A percentile compares a stretch with the other conserved stretches of the same genome.
Evolutionary conservation across 2,329 filamentous ascomycete species (phyloP).

Genomic region (Monosporascus sp.): DNA sequence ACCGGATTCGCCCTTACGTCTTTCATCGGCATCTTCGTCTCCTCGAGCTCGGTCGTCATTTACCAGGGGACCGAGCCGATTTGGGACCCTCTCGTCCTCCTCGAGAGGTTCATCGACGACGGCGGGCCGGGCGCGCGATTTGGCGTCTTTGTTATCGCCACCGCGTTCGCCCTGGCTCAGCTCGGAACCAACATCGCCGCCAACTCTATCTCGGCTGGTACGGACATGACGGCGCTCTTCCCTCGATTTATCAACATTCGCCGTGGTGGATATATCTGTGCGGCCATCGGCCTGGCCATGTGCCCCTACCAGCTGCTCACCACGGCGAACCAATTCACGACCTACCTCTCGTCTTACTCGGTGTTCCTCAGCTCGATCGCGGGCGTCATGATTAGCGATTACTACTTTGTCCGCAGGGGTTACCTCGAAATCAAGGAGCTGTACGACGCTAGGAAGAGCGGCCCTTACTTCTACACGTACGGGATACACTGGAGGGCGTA

Average conservation of each 20-base stretch:
- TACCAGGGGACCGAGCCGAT: constrained; percentile 57
- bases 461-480: constrained; percentile 67
- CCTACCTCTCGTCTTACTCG: constrained; percentile 85
- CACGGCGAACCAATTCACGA: constrained; percentile 76
- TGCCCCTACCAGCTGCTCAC: constrained; percentile 79
- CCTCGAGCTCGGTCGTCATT: constrained; percentile 65
- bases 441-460: constrained; percentile 63
- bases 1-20: constrained; percentile 71
- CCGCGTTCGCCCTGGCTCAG: constrained; percentile 71
- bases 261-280: constrained; percentile 82
- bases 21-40: constrained; percentile 77
- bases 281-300: constrained; percentile 73
- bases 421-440: constrained; percentile 75
- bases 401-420: constrained; percentile 79
- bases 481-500: constrained; percentile 85
- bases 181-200: constrained; percentile 84
- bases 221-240: constrained; percentile 74
- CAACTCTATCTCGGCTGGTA: constrained; percentile 78
- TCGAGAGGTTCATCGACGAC: constrained; percentile 63
- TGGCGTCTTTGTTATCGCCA: constrained; percentile 68
- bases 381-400: constrained; percentile 85
- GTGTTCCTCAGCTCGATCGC: constrained; percentile 93
- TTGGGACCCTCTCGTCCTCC: constrained; percentile 67
- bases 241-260: constrained; percentile 81
- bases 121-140: constrained; percentile 65